These are phyloP conservation scores for Benincasa hispida DNA, from an alignment of 306 rosid genomes.

Conservation along the genomic window DNA sequence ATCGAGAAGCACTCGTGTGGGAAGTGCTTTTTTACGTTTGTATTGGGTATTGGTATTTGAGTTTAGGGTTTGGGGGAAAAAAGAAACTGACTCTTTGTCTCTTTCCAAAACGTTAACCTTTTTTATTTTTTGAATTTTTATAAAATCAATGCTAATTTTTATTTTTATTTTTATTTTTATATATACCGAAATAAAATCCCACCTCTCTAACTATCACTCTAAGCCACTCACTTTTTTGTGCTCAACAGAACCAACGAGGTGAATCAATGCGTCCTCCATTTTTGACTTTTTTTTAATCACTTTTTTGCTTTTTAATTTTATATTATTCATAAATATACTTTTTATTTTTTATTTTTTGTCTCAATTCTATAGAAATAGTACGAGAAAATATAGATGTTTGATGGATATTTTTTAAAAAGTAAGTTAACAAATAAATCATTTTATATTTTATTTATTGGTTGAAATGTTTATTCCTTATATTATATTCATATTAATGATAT, in stretches of 20 bases:
- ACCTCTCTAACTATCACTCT: not conserved
- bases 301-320: no score
- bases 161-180: no score
- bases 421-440: no score
- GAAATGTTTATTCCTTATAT: no score
- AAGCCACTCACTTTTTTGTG: not conserved
- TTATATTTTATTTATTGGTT: no score
- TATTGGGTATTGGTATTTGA: conserved; percentile 15
- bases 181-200: not conserved
- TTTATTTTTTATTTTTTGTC: no score
- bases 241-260: not conserved
- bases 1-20: conserved; percentile 90
- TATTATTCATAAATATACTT: no score
- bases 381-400: no score
- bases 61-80: conserved; percentile 26
- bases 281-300: not conserved
- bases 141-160: conserved; percentile 1
- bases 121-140: conserved; percentile 3
- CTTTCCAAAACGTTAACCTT: conserved; percentile 18
- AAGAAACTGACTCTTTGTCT: conserved; percentile 36
- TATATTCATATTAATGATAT: no score
- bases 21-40: not conserved
- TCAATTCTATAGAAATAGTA: no score
- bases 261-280: not conserved
- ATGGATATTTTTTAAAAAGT: no score